Percentiles rank a stretch among this genome's conserved stretches.
These are phyloP conservation scores for Fusarium nematophilum DNA, from an alignment of 2,329 filamentous ascomycete species.

Conservation along the genomic window DNA sequence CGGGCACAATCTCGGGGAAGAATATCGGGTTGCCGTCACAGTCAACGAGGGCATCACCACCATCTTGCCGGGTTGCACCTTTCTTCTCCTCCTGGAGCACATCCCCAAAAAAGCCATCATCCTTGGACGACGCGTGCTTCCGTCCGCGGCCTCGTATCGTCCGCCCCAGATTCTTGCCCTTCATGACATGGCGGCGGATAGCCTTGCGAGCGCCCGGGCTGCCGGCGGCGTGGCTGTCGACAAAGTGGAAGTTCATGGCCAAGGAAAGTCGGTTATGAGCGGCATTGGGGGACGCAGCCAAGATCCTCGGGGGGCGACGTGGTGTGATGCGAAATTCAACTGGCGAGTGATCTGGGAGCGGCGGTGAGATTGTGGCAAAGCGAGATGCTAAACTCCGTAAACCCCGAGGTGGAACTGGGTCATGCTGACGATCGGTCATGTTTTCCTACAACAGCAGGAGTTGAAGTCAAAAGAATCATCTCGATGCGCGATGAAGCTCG, in stretches of 20 bases:
- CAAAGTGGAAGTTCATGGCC: constrained; percentile 36
- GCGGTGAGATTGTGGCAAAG: constrained; percentile 18
- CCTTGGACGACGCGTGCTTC: constrained; percentile 20
- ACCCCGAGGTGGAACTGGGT: constrained; percentile 15
- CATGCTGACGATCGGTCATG: not conserved
- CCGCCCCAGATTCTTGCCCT: constrained; percentile 36
- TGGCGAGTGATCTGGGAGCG: not conserved
- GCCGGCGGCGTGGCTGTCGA: constrained; percentile 18
- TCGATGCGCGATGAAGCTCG: not conserved
- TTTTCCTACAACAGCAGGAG: not conserved
- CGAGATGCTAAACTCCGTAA: constrained; percentile 27
- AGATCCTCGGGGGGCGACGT: not conserved
- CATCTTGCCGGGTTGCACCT: not conserved
- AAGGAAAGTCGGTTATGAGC: not conserved
- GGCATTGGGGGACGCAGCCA: not conserved
- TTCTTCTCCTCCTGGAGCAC: not conserved
- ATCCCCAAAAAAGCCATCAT: not conserved
- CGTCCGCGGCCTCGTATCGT: constrained; percentile 32
- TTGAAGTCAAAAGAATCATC: not conserved
- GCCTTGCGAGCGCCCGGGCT: constrained; percentile 19
- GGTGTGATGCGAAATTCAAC: not conserved
- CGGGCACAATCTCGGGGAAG: constrained; percentile 25
- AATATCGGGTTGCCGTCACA: constrained; percentile 6
- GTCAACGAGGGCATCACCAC: not conserved
- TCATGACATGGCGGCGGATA: constrained; percentile 41